phyloP scores from a whole-genome alignment of 2,329 filamentous ascomycete genomes.

The Fusarium solani-melongenae region DNA sequence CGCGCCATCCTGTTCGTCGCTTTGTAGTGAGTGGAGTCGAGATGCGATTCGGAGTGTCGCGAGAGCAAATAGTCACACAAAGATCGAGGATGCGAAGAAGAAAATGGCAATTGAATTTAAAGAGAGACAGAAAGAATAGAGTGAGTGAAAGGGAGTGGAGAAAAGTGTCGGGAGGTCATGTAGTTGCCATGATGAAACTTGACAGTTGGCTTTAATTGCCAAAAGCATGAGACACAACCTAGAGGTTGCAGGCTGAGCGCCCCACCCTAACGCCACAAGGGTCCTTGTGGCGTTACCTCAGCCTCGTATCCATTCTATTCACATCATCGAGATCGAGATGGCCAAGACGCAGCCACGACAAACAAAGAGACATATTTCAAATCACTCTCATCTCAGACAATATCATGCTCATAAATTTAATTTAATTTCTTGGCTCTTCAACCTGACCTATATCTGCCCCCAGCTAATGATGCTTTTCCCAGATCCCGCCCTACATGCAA shows the following conservation, averaged over 20 bases:
- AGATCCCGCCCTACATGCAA: constrained; percentile 29
- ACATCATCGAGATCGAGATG: constrained; percentile 1
- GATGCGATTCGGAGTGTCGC: background rate
- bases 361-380: background rate
- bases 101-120: constrained; percentile 1
- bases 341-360: background rate
- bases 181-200: constrained; percentile 43
- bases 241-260: constrained; percentile 5
- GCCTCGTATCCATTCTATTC: background rate
- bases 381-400: background rate
- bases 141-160: constrained; percentile 17
- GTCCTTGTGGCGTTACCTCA: constrained; percentile 18
- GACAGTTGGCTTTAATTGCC: constrained; percentile 43
- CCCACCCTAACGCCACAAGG: constrained; percentile 30
- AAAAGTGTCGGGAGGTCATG: constrained; percentile 7
- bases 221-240: constrained; percentile 20
- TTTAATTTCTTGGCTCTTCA: constrained; percentile 39
- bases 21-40: background rate
- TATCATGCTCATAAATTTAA: constrained; percentile 34
- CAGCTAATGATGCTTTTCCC: constrained; percentile 33
- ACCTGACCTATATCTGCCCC: constrained; percentile 40
- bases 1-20: constrained; percentile 68
- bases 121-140: constrained; percentile 21
- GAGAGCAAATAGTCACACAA: background rate
- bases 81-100: background rate